Evolutionary conservation across 108 stramenopile genomes (phyloP), one percentile per base, ranked within the genome.

Genomic region (Mediolabrus comicus): DNA sequence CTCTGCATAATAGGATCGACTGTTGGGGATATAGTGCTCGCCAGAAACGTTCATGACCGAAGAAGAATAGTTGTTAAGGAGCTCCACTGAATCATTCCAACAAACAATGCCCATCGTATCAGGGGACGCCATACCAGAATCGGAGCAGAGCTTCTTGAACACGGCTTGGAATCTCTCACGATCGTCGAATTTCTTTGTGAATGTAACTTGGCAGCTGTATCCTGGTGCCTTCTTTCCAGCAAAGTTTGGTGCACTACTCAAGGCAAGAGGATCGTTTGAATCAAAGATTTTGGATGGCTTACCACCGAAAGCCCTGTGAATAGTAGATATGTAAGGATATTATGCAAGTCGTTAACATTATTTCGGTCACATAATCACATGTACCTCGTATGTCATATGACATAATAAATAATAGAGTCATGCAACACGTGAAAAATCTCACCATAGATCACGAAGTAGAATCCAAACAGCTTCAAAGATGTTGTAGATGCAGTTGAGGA

Each of bases 281-380:
- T 58, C 57, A 58, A 58, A 58, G 57, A 58, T 58, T 58, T 58
- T 58, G 57, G 57, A 58, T 29, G 57, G 57, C 57, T 58, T 58
- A 58, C 57, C 57, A 58, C 57, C 57, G 29, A 58, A 58, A 17
- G 25, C 28, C 57, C 57, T 58, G 57, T 38, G 36, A 38, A 38
- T 38, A 5, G 36, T 38, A 38, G 36, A 38, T 13, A 5, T 38
- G 10, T 13, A 13, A 13, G 36, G 36, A 38, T 38, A 38, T 38
- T 38, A 38, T 38, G 2, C 36, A 38, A 38, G 36, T 38, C 6
- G 36, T 38, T 38, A 38, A 38, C 2, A 38, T 38, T n/a, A n/a
- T n/a, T 38, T 38, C 14, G 36, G 14, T 38, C 36, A 38, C 36
- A 38, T 38, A 38, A 38, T 38, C 36, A 38, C 36, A 38, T 38